Conservation (phyloP, 352 stramenopile genomes). For the Pythium phragmiticola region DNA sequence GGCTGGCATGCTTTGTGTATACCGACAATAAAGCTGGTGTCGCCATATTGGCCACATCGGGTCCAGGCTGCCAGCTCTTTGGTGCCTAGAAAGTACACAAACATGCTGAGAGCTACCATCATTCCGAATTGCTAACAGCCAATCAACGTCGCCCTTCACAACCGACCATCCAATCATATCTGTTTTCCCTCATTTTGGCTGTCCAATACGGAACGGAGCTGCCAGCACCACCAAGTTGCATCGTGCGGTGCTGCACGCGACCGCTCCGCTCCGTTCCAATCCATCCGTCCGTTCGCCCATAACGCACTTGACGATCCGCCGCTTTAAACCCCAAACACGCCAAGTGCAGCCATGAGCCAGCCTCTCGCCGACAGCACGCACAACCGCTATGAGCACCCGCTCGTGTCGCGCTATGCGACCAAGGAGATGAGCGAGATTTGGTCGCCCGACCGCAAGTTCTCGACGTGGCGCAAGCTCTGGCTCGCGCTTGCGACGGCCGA, state of each 20-base stretch:
- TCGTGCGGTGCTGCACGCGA: conserved; percentile 22
- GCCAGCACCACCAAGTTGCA: conserved; percentile 25
- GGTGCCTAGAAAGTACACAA: conserved; percentile 4
- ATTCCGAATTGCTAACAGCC: conserved; percentile 1
- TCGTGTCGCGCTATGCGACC: conserved; percentile 95
- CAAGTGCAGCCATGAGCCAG: conserved; percentile 31
- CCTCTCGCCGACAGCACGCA: conserved; percentile 36
- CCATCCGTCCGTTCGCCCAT: conserved; percentile 7
- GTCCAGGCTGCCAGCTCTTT: neutral
- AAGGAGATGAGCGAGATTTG: conserved; percentile 99
- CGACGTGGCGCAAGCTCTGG: conserved; percentile 98
- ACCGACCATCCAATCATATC: conserved; percentile 4
- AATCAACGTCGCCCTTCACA: conserved; percentile 1
- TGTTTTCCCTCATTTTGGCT: conserved; percentile 14
- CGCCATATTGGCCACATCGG: neutral
- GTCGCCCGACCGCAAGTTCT: conserved; percentile 99
- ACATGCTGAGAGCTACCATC: neutral
- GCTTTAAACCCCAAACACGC: neutral
- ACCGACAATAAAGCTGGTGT: neutral
- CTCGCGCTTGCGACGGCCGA: conserved; percentile 96
- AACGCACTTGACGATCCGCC: conserved; percentile 13
- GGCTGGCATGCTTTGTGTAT: neutral
- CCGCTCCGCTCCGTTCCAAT: neutral
- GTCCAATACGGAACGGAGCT: conserved; percentile 16
- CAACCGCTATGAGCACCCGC: conserved; percentile 88